These are phyloP conservation scores for Letharia columbiana DNA, from an alignment of 495 filamentous ascomycete genomes.

Conservation along the genomic window DNA sequence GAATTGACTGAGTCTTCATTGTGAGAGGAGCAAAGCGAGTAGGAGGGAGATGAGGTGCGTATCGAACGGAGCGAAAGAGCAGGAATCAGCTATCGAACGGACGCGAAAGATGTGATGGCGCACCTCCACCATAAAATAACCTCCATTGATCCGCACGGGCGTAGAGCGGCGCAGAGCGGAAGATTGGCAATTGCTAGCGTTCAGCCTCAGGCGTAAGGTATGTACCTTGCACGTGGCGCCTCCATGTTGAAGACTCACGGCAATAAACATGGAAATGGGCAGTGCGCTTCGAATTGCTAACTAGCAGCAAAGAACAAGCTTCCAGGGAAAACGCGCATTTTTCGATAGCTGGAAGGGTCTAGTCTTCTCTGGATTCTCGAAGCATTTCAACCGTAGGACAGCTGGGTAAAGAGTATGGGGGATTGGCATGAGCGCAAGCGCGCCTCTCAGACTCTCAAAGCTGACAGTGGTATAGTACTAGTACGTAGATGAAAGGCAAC, in stretches of 20 bases:
- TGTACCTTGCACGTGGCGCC: neutral
- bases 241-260: neutral
- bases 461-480: neutral
- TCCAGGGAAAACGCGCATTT: neutral
- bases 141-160: too few species aligned
- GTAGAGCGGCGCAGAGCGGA: neutral
- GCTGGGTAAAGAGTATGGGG: neutral
- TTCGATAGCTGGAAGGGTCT: conserved; percentile 2
- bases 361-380: conserved; percentile 1
- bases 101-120: neutral
- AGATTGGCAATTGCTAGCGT: neutral
- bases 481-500: neutral
- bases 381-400: neutral
- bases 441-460: neutral
- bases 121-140: neutral
- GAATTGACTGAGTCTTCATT: conserved; percentile 1
- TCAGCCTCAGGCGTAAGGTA: neutral
- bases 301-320: neutral
- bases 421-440: neutral
- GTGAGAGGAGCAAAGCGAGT: neutral
- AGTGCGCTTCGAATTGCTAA: neutral
- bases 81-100: too few species aligned
- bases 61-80: neutral
- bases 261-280: neutral
- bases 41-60: neutral